Base-by-base conservation (phyloP, 441 rosid genomes). In the Populus hybrid region DNA sequence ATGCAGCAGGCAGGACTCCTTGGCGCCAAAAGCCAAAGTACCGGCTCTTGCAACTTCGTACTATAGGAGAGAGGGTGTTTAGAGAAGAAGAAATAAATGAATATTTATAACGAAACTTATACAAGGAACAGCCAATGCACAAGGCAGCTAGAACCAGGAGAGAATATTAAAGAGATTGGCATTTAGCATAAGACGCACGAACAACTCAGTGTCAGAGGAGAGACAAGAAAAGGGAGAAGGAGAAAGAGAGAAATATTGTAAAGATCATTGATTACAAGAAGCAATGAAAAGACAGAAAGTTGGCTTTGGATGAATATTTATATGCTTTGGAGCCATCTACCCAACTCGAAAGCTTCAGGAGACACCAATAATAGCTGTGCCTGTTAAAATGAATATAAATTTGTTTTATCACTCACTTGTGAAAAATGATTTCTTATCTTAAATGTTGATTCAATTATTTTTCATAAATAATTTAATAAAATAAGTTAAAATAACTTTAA, bases 221-320 rank as follows among this genome's bases (percentile, higher is more conserved):
- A 30, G 63, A 30, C 35, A 68, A 10, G 23, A 0, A 1, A n/a
- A 38, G 19, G 38, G 35, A 11, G 46, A 70, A 36, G 28, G 71
- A 26, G 83, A 74, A 69, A 11, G 63, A 70, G 70, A 67, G 42
- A 50, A 28, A 30, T 67, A 4, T 67, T 0, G 40, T 34, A 4
- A 30, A 9, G 26, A 11, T 34, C 36, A 34, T 34, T 38, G 46
- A 3, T 18, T 16, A 34, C 46, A 23, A 46, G 74, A 71, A 24
- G 6, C 30, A 71, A 50, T 21, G 18, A 76, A 72, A 66, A 28
- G 82, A 80, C 82, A 76, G 73, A 68, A 79, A 8, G 10, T 34
- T 21, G 12, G 79, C 83, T 66, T 24, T 24, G 24, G 24, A 24
- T 24, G 24, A 24, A 24, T 24, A 24, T 24, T 38, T 38, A 38